These are phyloP conservation scores for Cordyceps militaris DNA, from an alignment of 2,329 filamentous ascomycete genomes.

Conservation along the genomic window DNA sequence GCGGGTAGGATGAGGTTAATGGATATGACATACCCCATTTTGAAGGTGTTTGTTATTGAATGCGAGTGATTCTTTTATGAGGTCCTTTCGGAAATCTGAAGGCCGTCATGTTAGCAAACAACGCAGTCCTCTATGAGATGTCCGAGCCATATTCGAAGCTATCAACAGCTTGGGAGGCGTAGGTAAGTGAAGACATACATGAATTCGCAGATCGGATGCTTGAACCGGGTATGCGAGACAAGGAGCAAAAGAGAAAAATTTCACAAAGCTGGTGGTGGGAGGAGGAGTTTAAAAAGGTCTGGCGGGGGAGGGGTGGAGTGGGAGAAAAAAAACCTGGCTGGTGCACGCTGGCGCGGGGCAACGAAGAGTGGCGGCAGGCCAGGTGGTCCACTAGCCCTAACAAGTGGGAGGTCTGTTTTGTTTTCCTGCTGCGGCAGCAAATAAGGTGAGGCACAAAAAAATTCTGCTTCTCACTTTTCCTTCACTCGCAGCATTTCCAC, in stretches of 20 bases:
- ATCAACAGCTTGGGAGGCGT: not conserved
- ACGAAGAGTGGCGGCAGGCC: conserved; percentile 13
- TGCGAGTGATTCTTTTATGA: conserved; percentile 17
- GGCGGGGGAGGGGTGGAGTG: conserved; percentile 21
- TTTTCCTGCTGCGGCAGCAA: not conserved
- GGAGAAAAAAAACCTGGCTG: conserved; percentile 14
- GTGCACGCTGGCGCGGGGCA: conserved; percentile 30
- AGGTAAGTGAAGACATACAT: conserved; percentile 22
- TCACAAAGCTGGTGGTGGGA: conserved; percentile 30
- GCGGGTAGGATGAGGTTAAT: not conserved
- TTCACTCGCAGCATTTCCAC: not conserved
- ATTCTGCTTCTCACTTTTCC: conserved; percentile 1
- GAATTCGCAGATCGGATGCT: conserved; percentile 38
- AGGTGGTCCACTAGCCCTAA: conserved; percentile 10
- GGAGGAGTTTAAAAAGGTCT: conserved; percentile 33
- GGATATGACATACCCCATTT: conserved; percentile 26
- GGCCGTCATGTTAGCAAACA: conserved; percentile 16
- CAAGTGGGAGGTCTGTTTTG: not conserved
- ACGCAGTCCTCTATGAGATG: not conserved
- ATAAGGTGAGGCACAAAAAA: conserved; percentile 9
- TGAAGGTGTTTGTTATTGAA: conserved; percentile 23
- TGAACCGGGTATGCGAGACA: conserved; percentile 39
- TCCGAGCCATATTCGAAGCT: not conserved
- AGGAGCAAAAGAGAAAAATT: conserved; percentile 33
- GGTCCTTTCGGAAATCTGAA: conserved; percentile 21